A percentile compares a stretch with the other conserved stretches of the same genome.
These are phyloP conservation scores for Rhynchosporium graminicola DNA, from an alignment of 2,329 filamentous ascomycete genomes.

Conservation along the genomic window DNA sequence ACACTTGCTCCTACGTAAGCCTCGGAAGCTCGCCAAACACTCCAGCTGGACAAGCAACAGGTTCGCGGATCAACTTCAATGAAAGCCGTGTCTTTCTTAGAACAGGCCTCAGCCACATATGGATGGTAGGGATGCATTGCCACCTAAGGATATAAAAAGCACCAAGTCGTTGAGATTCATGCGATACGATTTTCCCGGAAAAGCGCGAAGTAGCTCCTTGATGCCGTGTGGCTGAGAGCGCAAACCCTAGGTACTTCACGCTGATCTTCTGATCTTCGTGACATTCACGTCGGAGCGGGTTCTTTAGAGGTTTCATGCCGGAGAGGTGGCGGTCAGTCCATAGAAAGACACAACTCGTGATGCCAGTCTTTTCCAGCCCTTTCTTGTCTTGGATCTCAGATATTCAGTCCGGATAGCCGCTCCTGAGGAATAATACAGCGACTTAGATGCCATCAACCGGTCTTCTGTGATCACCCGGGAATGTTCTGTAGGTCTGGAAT, in stretches of 20 bases:
- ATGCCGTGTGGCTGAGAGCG: constrained; percentile 20
- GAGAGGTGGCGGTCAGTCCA: constrained; percentile 6
- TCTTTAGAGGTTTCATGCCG: constrained; percentile 16
- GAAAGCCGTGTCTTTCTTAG: constrained; percentile 12
- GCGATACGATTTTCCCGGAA: constrained; percentile 13
- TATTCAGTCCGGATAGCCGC: not conserved
- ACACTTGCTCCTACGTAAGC: not conserved
- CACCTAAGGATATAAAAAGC: constrained; percentile 15
- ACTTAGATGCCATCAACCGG: not conserved
- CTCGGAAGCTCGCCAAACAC: not conserved
- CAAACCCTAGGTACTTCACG: constrained; percentile 11
- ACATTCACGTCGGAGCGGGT: constrained; percentile 14
- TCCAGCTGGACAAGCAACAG: constrained; percentile 13
- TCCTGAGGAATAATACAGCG: not conserved
- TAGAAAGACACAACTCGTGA: not conserved
- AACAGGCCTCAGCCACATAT: constrained; percentile 5
- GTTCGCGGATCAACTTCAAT: constrained; percentile 6
- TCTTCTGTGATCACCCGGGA: constrained; percentile 12
- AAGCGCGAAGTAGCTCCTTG: constrained; percentile 9
- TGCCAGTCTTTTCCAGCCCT: constrained; percentile 10
- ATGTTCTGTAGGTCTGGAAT: constrained; percentile 2
- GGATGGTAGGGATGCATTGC: constrained; percentile 15
- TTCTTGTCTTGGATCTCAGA: not conserved
- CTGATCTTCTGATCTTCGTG: constrained; percentile 7
- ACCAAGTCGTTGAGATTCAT: constrained; percentile 8